These are phyloP conservation scores for Naganishia randhawae DNA, from an alignment of 768 basidiomycete species.

Conservation along the genomic window DNA sequence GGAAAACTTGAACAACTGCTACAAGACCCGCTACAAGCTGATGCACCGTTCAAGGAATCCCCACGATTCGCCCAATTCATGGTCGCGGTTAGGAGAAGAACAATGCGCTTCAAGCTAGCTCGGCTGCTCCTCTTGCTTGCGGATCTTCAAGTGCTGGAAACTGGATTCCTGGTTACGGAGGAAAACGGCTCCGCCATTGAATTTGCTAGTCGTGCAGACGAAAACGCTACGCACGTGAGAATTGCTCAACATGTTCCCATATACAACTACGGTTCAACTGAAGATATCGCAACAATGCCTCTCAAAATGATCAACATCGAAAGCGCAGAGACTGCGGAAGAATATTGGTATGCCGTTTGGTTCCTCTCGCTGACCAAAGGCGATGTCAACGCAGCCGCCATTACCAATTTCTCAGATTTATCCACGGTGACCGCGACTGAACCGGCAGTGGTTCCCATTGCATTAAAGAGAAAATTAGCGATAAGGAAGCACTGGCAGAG, in stretches of 20 bases:
- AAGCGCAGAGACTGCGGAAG: neutral
- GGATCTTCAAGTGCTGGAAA: conserved; percentile 7
- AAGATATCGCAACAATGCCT: neutral
- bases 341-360: conserved; percentile 29
- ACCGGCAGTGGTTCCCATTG: neutral
- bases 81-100: neutral
- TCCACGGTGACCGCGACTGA: neutral
- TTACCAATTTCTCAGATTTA: neutral
- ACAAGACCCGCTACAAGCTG: neutral
- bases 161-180: neutral
- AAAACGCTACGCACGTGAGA: neutral
- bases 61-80: neutral
- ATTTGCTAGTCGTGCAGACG: neutral
- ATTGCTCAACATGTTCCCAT: neutral
- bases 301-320: neutral
- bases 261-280: conserved; percentile 12
- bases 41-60: neutral
- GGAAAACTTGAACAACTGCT: neutral
- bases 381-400: conserved; percentile 8
- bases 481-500: conserved; percentile 5
- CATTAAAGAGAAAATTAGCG: conserved; percentile 3
- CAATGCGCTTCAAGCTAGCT: conserved; percentile 14
- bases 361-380: conserved; percentile 16
- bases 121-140: conserved; percentile 4
- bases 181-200: neutral